These are phyloP conservation scores for Fusarium nanum DNA, from an alignment of 2,329 filamentous ascomycete genomes.

Conservation along the genomic window DNA sequence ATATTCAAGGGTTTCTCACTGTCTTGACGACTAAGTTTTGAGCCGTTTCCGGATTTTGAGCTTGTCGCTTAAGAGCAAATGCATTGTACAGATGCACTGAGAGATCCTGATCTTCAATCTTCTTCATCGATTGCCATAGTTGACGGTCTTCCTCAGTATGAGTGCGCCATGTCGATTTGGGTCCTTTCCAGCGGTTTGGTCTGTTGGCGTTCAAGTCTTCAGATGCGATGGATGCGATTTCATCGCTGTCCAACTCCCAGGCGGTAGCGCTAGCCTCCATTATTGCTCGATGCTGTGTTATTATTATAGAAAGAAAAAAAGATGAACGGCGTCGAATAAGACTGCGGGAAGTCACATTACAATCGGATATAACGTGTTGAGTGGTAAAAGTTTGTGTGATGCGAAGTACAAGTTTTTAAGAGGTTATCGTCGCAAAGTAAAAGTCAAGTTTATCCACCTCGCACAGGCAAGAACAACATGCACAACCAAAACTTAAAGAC, in stretches of 20 bases:
- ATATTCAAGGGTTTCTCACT: conserved; percentile 33
- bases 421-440: not conserved
- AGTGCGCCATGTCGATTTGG: conserved; percentile 72
- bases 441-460: conserved; percentile 25
- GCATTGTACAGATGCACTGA: conserved; percentile 83
- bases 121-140: conserved; percentile 71
- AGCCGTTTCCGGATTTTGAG: conserved; percentile 43
- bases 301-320: not conserved
- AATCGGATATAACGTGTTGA: not conserved
- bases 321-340: not conserved
- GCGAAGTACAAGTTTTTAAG: conserved; percentile 34
- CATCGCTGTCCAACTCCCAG: conserved; percentile 61
- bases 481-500: not conserved
- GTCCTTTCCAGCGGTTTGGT: conserved; percentile 79
- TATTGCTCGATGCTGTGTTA: not conserved
- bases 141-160: conserved; percentile 72
- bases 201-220: conserved; percentile 62
- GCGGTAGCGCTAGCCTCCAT: conserved; percentile 42
- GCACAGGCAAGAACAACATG: not conserved
- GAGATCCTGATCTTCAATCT: conserved; percentile 73
- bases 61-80: conserved; percentile 69
- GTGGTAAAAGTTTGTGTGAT: conserved; percentile 9
- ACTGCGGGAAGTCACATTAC: not conserved
- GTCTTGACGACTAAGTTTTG: conserved; percentile 46
- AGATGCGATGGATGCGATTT: conserved; percentile 60